phyloP scores from a whole-genome alignment of 257 asterid species.

The Scutellaria baicalensis region DNA sequence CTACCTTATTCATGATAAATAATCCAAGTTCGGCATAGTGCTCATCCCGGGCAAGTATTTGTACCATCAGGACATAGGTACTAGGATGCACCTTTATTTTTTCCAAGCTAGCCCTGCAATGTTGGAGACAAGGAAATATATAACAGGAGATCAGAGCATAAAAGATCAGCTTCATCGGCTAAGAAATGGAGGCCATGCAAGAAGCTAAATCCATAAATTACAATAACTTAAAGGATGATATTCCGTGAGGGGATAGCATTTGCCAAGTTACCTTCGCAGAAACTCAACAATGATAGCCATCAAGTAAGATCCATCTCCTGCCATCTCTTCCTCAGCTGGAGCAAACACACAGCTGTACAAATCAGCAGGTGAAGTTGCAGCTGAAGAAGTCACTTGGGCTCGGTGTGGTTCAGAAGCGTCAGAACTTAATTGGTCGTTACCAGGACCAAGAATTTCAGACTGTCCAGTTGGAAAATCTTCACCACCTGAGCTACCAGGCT shows the following conservation, averaged over 20 bases:
- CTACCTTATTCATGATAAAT: conserved; percentile 73
- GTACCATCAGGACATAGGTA: conserved; percentile 66
- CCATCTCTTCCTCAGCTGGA: conserved; percentile 82
- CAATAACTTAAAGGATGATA: not conserved
- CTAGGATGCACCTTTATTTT: conserved; percentile 64
- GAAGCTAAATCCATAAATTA: not conserved
- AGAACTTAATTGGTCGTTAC: conserved; percentile 38
- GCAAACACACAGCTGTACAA: conserved; percentile 63
- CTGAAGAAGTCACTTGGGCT: conserved; percentile 59
- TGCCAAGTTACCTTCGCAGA: conserved; percentile 64
- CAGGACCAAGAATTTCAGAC: conserved; percentile 33
- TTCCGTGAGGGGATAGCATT: not conserved
- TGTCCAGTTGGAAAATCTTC: conserved; percentile 38
- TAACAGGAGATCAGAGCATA: conserved; percentile 5
- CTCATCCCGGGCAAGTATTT: conserved; percentile 81
- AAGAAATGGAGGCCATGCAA: conserved; percentile 6
- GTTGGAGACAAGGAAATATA: conserved; percentile 4
- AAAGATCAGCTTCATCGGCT: not conserved
- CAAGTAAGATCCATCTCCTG: conserved; percentile 83
- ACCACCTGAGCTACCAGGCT: conserved; percentile 30
- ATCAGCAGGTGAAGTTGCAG: conserved; percentile 65
- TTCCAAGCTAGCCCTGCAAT: conserved; percentile 69
- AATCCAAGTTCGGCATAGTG: conserved; percentile 67
- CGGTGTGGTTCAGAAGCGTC: conserved; percentile 44
- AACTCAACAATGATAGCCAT: conserved; percentile 74